Percentiles rank a stretch among this genome's conserved stretches.
These are phyloP conservation scores for Davidsoniella neocaledoniae DNA, from an alignment of 2,329 filamentous ascomycete genomes.

Conservation along the genomic window DNA sequence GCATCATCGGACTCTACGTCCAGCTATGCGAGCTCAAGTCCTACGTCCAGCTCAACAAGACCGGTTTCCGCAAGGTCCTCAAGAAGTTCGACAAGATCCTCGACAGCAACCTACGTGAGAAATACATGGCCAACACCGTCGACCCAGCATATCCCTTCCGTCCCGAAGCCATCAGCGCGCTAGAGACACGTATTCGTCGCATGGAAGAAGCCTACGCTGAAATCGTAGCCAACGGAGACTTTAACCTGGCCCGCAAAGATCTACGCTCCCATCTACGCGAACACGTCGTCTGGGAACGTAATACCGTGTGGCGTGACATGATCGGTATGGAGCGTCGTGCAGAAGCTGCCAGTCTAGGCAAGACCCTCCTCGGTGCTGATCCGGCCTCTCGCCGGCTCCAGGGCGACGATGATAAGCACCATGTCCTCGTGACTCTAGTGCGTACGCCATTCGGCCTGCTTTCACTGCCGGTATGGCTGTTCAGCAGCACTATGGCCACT, in stretches of 20 bases:
- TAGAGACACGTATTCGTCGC: conserved; percentile 55
- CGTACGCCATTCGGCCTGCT: conserved; percentile 72
- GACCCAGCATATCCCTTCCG: conserved; percentile 69
- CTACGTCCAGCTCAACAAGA: conserved; percentile 89
- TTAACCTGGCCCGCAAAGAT: conserved; percentile 62
- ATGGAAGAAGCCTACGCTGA: conserved; percentile 70
- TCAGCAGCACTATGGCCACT: conserved; percentile 65
- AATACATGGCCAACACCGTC: conserved; percentile 60
- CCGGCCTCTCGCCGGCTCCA: conserved; percentile 55
- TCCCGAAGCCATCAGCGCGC: conserved; percentile 47
- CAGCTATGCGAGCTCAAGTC: conserved; percentile 90
- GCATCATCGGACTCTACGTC: conserved; percentile 74
- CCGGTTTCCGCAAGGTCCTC: conserved; percentile 86
- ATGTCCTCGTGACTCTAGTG: conserved; percentile 34
- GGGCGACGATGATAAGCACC: conserved; percentile 56
- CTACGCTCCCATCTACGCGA: conserved; percentile 80
- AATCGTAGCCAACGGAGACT: conserved; percentile 67
- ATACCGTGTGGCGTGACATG: conserved; percentile 97
- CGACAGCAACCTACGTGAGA: conserved; percentile 59
- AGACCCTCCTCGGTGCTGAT: conserved; percentile 63
- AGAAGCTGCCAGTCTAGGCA: conserved; percentile 81
- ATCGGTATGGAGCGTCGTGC: conserved; percentile 93
- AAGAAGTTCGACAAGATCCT: conserved; percentile 99
- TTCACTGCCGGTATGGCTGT: conserved; percentile 61
- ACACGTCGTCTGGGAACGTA: conserved; percentile 96